Conservation (phyloP, 768 basidiomycete species). For the Paxillus involutus region DNA sequence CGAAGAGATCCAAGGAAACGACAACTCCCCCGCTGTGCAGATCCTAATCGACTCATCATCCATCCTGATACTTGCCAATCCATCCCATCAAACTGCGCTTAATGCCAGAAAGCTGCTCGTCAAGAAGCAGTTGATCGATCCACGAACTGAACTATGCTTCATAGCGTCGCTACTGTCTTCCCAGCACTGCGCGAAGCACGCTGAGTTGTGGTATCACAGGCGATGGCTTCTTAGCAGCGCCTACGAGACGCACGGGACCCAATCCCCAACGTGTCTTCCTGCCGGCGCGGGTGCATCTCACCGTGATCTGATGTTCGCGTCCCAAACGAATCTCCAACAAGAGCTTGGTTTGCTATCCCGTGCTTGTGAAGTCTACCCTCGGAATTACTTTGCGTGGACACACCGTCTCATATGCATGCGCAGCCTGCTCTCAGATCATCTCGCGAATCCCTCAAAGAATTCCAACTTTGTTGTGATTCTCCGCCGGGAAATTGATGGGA, state of each 20-base stretch:
- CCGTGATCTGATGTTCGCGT: conserved; percentile 23
- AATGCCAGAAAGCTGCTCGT: conserved; percentile 60
- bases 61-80: conserved; percentile 62
- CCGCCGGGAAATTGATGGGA: conserved; percentile 34
- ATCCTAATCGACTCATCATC: conserved; percentile 37
- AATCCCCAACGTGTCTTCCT: background rate
- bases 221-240: conserved; percentile 54
- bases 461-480: conserved; percentile 33
- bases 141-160: conserved; percentile 47
- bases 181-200: conserved; percentile 60
- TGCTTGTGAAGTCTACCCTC: conserved; percentile 62
- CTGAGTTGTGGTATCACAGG: conserved; percentile 69
- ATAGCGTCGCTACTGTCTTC: conserved; percentile 49
- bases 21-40: conserved; percentile 6
- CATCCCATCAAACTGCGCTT: conserved; percentile 67
- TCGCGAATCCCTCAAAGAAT: conserved; percentile 12
- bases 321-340: conserved; percentile 32
- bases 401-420: conserved; percentile 55
- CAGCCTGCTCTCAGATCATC: conserved; percentile 23
- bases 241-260: conserved; percentile 25
- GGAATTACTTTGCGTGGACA: conserved; percentile 75
- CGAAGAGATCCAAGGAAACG: background rate
- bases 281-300: background rate
- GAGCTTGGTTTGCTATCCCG: conserved; percentile 50
- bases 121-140: conserved; percentile 32